phyloP scores from a whole-genome alignment of 2,329 filamentous ascomycete species.

The Botryotinia narcissicola region DNA sequence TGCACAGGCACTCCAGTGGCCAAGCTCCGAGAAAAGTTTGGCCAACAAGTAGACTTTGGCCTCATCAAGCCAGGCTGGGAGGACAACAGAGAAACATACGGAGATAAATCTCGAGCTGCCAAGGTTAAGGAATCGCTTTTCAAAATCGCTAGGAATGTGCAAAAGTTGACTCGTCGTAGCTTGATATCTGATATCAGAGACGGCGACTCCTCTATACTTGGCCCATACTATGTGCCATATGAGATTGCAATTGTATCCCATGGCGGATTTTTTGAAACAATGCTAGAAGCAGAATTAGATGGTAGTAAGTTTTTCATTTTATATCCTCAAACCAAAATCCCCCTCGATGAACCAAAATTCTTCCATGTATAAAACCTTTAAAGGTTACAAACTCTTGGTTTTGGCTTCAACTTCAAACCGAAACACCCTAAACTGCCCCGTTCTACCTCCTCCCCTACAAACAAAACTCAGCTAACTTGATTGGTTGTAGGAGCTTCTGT shows the following conservation, averaged over 20 bases:
- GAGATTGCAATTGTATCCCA: slow-evolving; percentile 7
- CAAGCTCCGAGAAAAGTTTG: neutral
- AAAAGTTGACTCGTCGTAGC: neutral
- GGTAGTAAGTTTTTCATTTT: neutral
- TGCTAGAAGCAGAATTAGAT: neutral
- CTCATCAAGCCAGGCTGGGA: neutral
- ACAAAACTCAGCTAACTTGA: neutral
- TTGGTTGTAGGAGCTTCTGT: neutral
- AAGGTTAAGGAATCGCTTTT: neutral
- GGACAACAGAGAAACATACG: neutral
- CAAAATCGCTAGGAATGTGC: neutral
- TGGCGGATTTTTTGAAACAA: neutral
- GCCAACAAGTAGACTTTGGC: too few relatives aligned
- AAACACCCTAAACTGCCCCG: accelerated
- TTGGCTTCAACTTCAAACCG: neutral
- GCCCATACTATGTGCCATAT: neutral
- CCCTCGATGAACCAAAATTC: neutral
- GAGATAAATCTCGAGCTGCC: neutral
- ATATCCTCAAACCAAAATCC: neutral
- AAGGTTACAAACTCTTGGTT: neutral
- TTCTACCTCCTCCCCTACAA: accelerated
- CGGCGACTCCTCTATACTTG: neutral
- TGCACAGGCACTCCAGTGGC: neutral
- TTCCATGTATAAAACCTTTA: neutral
- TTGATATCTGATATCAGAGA: neutral